Evolutionary conservation across 208 protist species (phyloP).

Genomic region (Lotmaria passim): DNA sequence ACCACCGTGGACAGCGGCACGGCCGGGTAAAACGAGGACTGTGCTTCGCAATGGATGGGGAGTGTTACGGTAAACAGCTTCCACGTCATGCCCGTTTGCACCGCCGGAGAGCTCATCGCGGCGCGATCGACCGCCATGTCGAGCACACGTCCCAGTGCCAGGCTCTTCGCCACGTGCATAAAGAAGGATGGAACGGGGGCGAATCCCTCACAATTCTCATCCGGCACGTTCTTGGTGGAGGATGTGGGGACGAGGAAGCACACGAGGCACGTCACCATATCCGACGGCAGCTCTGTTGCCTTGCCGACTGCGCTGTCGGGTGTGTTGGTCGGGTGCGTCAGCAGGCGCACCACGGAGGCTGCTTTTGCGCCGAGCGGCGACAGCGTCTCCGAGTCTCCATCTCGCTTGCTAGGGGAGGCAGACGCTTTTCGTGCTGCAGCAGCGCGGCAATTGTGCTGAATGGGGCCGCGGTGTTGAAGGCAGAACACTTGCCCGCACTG

Average conservation of each 20-base stretch:
- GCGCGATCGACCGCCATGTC: conserved; percentile 71
- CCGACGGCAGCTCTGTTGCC: conserved; percentile 47
- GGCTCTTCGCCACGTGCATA: conserved; percentile 61
- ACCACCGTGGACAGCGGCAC: conserved; percentile 56
- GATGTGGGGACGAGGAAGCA: conserved; percentile 40
- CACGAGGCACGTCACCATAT: conserved; percentile 71
- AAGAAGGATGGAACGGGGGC: conserved; percentile 71
- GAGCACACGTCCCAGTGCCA: conserved; percentile 61
- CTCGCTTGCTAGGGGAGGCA: conserved; percentile 5
- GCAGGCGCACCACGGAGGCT: conserved; percentile 36
- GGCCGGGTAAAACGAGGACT: conserved; percentile 48
- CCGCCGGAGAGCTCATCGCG: conserved; percentile 39
- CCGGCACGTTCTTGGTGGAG: neutral
- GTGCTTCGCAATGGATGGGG: conserved; percentile 35
- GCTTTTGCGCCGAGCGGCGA: conserved; percentile 18
- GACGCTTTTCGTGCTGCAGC: conserved; percentile 15
- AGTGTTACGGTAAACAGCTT: conserved; percentile 50
- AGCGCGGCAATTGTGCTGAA: conserved; percentile 56
- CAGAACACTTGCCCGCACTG: conserved; percentile 74
- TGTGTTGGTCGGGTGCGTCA: conserved; percentile 55
- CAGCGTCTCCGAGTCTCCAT: neutral
- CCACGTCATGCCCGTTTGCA: conserved; percentile 45
- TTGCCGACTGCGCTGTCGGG: conserved; percentile 66
- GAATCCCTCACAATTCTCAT: conserved; percentile 26
- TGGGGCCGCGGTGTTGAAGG: conserved; percentile 67